Conservation (phyloP, 2,329 filamentous ascomycete species). For the Paraphaeosphaeria minitans region DNA sequence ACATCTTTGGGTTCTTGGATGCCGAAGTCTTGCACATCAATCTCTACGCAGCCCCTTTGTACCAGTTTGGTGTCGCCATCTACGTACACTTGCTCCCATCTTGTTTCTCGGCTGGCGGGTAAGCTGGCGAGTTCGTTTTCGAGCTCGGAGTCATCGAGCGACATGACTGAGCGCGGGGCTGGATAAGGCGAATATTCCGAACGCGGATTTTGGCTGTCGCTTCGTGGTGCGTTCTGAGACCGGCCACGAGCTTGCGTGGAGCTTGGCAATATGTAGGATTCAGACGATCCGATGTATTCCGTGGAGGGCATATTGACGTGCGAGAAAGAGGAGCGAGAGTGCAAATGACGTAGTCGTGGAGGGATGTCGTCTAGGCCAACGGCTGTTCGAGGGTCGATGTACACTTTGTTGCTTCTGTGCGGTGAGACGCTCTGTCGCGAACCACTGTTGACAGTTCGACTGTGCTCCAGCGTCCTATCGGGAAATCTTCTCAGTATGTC, state of each 20-base stretch:
- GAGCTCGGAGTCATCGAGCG: slow-evolving; percentile 45
- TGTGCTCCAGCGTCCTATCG: slow-evolving; percentile 20
- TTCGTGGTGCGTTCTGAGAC: slow-evolving; percentile 25
- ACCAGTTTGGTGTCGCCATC: slow-evolving; percentile 47
- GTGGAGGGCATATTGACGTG: slow-evolving; percentile 45
- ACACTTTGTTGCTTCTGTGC: slow-evolving; percentile 53
- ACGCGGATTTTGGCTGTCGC: slow-evolving; percentile 33
- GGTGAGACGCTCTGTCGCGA: slow-evolving; percentile 45
- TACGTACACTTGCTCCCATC: slow-evolving; percentile 48
- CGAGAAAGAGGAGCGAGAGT: slow-evolving; percentile 39
- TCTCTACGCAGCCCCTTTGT: slow-evolving; percentile 36
- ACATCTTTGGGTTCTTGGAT: slow-evolving; percentile 41
- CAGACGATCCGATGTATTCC: slow-evolving; percentile 52
- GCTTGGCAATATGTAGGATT: slow-evolving; percentile 49
- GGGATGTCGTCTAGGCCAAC: slow-evolving; percentile 53
- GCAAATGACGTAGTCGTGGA: slow-evolving; percentile 32
- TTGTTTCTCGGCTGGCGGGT: slow-evolving; percentile 40
- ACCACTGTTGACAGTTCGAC: slow-evolving; percentile 17
- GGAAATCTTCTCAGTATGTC: slow-evolving; percentile 62
- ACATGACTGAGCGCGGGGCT: slow-evolving; percentile 45
- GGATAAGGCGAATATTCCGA: slow-evolving; percentile 45
- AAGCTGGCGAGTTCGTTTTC: slow-evolving; percentile 43
- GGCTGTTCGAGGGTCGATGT: slow-evolving; percentile 53
- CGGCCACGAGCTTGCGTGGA: slow-evolving; percentile 30
- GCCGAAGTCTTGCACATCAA: slow-evolving; percentile 40